Percentiles rank a stretch among this genome's conserved stretches.
Evolutionary conservation across 2,329 filamentous ascomycete genomes (phyloP).

Genomic region (Massarina eburnea): DNA sequence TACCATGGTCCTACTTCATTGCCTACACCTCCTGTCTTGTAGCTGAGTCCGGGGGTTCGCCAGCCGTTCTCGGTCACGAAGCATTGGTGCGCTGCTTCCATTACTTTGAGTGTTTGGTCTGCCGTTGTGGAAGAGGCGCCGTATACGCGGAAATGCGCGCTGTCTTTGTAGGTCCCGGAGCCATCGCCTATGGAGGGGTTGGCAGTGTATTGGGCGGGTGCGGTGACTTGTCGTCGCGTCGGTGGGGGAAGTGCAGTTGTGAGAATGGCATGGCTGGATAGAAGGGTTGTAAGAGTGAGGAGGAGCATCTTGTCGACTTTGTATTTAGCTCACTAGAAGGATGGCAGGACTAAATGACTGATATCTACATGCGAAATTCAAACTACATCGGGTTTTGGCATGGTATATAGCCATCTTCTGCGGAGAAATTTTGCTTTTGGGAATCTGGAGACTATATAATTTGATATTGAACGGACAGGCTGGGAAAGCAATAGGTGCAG

Average conservation of each 20-base stretch:
- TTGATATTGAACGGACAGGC: neutral
- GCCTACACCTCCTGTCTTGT: constrained; percentile 19
- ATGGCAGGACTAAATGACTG: neutral
- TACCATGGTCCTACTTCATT: constrained; percentile 41
- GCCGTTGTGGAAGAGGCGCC: constrained; percentile 26
- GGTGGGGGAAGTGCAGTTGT: constrained; percentile 2
- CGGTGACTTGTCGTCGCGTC: constrained; percentile 3
- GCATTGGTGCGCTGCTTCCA: constrained; percentile 49
- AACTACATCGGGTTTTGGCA: no score
- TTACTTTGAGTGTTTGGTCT: constrained; percentile 42
- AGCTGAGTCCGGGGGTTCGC: constrained; percentile 25
- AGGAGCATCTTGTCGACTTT: neutral
- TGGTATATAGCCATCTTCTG: neutral
- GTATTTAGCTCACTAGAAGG: neutral
- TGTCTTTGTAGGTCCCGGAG: constrained; percentile 12
- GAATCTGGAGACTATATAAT: neutral
- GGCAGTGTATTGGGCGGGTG: constrained; percentile 14
- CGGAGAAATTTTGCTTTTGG: neutral
- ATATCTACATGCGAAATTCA: neutral
- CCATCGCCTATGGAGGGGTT: constrained; percentile 19
- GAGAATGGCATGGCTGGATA: constrained; percentile 3
- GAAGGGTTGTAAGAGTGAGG: neutral
- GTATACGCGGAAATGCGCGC: constrained; percentile 47
- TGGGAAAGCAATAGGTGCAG: neutral
- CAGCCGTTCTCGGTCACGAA: constrained; percentile 22